These are phyloP conservation scores for Cystofilobasidium capitatum DNA, from an alignment of 768 basidiomycete genomes.

Conservation along the genomic window DNA sequence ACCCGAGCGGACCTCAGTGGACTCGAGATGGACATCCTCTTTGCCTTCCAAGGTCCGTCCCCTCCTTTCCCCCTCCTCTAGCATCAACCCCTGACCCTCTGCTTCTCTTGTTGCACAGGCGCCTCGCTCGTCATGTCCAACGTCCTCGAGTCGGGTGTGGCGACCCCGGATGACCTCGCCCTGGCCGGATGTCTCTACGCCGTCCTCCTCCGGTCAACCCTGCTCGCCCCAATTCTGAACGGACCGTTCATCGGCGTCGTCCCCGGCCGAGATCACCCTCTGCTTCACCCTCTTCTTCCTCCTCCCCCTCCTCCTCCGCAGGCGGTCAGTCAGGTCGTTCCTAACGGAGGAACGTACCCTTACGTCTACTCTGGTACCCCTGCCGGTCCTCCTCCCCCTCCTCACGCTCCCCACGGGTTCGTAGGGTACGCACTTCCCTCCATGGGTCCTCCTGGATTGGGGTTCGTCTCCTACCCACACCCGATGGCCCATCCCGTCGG, in stretches of 20 bases:
- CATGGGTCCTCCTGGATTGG: no score
- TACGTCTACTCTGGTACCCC: no score
- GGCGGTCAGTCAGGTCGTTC: background rate
- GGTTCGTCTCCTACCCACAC: no score
- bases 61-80: no score
- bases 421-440: no score
- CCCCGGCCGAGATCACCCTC: conserved; percentile 1
- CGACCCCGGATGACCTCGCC: background rate
- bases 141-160: conserved; percentile 21
- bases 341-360: no score
- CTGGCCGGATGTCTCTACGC: conserved; percentile 1
- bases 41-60: conserved; percentile 18
- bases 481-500: no score
- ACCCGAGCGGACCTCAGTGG: conserved; percentile 20
- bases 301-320: background rate
- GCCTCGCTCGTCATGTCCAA: conserved; percentile 17
- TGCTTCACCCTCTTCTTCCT: conserved; percentile 4
- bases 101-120: background rate
- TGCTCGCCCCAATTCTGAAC: conserved; percentile 5
- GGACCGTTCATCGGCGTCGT: conserved; percentile 7
- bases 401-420: no score
- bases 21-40: conserved; percentile 15
- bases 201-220: background rate
- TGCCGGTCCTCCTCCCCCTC: background rate
- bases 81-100: no score